Conservation (phyloP, 495 filamentous ascomycete genomes). For the Tuber melanosporum region DNA sequence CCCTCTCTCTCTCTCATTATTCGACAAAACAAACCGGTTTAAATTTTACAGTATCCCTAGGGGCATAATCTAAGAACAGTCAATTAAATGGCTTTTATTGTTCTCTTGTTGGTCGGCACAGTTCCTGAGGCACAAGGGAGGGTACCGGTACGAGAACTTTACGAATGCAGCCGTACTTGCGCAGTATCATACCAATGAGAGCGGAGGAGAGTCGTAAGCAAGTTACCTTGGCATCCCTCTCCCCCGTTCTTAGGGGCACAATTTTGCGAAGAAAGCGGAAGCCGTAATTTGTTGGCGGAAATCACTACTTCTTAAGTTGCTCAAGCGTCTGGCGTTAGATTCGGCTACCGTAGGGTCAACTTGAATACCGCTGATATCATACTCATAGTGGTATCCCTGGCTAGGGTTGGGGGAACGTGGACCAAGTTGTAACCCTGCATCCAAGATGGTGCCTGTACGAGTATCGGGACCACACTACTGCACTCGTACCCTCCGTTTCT, state of each 20-base stretch:
- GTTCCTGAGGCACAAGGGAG: no score
- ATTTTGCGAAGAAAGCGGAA: background rate
- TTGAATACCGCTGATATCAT: background rate
- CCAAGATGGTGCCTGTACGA: background rate
- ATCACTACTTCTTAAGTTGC: background rate
- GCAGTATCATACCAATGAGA: background rate
- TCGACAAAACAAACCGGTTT: no score
- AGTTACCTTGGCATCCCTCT: background rate
- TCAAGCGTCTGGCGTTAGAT: background rate
- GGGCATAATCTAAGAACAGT: no score
- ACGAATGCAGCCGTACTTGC: no score
- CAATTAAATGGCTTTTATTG: no score
- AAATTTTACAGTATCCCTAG: no score
- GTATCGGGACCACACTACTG: no score
- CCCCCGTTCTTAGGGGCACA: background rate
- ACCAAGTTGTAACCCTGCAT: background rate
- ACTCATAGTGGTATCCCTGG: background rate
- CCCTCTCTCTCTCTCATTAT: no score
- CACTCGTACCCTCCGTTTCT: background rate
- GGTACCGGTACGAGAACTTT: no score
- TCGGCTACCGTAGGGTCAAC: background rate
- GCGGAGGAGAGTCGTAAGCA: background rate
- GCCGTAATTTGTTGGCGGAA: background rate
- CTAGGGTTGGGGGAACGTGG: background rate
- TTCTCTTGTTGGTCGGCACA: no score